phyloP scores from a whole-genome alignment of 768 basidiomycete genomes.

The Psilocybe azurescens region DNA sequence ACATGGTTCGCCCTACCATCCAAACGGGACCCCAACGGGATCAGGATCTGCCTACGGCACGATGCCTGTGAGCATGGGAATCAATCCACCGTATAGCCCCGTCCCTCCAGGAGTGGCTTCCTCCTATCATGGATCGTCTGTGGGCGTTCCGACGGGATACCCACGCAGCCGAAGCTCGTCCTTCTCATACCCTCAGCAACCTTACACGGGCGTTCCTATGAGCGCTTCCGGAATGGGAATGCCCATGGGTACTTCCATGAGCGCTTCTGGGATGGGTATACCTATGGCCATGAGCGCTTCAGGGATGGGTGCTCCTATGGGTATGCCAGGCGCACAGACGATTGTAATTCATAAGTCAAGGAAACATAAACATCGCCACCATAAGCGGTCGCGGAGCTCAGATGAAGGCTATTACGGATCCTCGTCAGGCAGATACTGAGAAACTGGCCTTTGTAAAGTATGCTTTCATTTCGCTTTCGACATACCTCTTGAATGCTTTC shows the following conservation, averaged over 20 bases:
- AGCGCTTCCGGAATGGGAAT: conserved; percentile 19
- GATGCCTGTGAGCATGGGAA: conserved; percentile 22
- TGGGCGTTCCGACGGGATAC: conserved; percentile 30
- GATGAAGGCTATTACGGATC: conserved; percentile 16
- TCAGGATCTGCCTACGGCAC: conserved; percentile 27
- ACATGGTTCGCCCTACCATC: conserved; percentile 24
- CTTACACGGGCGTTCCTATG: conserved; percentile 27
- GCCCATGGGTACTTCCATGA: conserved; percentile 22
- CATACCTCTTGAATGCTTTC: not conserved
- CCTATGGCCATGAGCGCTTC: conserved; percentile 24
- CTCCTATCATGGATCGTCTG: conserved; percentile 33
- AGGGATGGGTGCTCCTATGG: conserved; percentile 23
- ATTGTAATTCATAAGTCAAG: conserved; percentile 35
- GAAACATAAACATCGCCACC: conserved; percentile 35
- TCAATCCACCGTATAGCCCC: conserved; percentile 21
- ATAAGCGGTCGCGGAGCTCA: conserved; percentile 23
- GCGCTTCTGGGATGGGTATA: conserved; percentile 18
- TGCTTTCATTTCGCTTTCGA: not conserved
- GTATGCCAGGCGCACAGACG: conserved; percentile 26
- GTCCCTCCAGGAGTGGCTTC: conserved; percentile 29
- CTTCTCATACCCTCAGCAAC: conserved; percentile 38
- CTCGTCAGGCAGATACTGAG: conserved; percentile 3
- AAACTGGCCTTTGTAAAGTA: not conserved
- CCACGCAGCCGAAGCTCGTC: conserved; percentile 36
- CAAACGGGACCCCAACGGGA: conserved; percentile 18